Conservation (phyloP, 208 protist species). For the Leishmania braziliensis region DNA sequence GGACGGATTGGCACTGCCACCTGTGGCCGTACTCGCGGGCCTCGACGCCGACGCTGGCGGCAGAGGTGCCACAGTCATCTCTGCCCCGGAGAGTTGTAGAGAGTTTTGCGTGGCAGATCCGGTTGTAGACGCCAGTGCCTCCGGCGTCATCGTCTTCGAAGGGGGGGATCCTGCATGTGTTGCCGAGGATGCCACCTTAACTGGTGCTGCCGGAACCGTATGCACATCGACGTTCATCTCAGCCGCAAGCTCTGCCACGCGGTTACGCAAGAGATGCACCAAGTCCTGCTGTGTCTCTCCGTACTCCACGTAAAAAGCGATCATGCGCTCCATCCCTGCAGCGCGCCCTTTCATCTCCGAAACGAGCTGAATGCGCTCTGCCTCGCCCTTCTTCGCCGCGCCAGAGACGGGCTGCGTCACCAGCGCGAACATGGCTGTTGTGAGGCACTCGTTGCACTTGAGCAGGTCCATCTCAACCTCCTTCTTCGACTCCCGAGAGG, state of each 20-base stretch:
- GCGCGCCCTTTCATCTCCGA: slow-evolving; percentile 37
- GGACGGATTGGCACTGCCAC: neutral
- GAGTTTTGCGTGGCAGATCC: neutral
- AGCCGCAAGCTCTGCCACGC: slow-evolving; percentile 33
- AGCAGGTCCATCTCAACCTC: slow-evolving; percentile 76
- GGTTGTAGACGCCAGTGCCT: neutral
- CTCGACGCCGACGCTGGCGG: neutral
- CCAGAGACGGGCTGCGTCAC: slow-evolving; percentile 59
- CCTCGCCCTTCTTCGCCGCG: slow-evolving; percentile 42
- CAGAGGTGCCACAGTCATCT: neutral
- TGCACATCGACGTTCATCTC: slow-evolving; percentile 34
- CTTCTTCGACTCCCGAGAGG: slow-evolving; percentile 81
- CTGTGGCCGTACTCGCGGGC: neutral
- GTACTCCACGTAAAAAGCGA: slow-evolving; percentile 33
- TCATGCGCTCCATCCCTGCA: slow-evolving; percentile 27
- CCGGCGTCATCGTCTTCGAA: neutral
- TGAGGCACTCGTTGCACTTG: slow-evolving; percentile 60
- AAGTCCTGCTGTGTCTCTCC: slow-evolving; percentile 35
- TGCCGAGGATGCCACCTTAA: neutral
- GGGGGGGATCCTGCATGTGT: neutral
- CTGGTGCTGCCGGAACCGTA: slow-evolving; percentile 15
- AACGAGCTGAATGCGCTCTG: slow-evolving; percentile 32
- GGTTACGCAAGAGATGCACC: slow-evolving; percentile 25
- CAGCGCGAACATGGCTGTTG: slow-evolving; percentile 49
- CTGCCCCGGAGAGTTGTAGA: neutral